Evolutionary conservation across 1,139 yeast species (phyloP).

Genomic region (Candida sp.): DNA sequence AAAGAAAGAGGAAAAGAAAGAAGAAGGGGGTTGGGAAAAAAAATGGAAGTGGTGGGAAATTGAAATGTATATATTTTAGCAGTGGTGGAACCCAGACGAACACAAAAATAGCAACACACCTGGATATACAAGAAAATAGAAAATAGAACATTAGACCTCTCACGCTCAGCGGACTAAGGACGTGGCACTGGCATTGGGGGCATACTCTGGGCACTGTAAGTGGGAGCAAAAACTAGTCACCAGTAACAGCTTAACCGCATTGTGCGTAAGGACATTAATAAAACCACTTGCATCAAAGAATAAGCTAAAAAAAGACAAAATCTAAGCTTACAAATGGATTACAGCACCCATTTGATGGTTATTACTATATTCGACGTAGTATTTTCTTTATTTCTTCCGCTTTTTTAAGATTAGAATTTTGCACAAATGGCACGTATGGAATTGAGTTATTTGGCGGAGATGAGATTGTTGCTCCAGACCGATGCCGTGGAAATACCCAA

Average conservation of each 20-base stretch:
- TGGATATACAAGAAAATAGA: conserved; percentile 2
- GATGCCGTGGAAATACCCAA: not conserved
- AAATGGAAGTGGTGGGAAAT: not conserved
- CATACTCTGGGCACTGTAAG: no score
- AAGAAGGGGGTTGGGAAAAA: not conserved
- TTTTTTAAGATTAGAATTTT: not conserved
- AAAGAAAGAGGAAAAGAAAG: not conserved
- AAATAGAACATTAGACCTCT: not conserved
- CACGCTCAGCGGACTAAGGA: no score
- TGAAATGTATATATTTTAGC: conserved; percentile 1
- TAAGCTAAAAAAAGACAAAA: not conserved
- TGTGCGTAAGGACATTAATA: not conserved
- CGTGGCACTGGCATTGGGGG: no score
- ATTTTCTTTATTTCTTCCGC: not conserved
- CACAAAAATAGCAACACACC: conserved; percentile 1
- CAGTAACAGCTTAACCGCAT: not conserved
- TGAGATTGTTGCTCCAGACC: not conserved
- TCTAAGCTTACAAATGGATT: conserved; percentile 1
- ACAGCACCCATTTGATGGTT: not conserved
- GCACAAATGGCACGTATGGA: not conserved
- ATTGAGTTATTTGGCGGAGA: not conserved
- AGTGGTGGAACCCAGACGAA: not conserved
- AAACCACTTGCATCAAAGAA: not conserved
- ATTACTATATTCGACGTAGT: not conserved
- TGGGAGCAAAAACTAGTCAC: no score